Evolutionary conservation across 176 grass and related monocot species (phyloP).

Genomic region (Musa acuminata): DNA sequence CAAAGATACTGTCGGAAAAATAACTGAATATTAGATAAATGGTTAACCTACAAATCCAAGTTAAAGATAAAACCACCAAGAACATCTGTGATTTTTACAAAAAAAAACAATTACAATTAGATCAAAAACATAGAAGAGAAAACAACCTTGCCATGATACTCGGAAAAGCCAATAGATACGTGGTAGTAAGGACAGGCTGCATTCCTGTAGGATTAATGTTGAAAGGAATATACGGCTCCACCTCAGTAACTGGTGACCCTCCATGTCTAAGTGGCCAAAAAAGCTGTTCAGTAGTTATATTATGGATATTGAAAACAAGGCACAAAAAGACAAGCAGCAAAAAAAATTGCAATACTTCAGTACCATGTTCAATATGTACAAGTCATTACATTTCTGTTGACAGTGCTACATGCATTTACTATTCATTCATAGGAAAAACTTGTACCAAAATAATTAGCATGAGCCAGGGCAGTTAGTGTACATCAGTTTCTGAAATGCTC

Average conservation of each 20-base stretch:
- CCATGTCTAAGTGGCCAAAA: conserved; percentile 28
- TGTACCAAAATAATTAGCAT: too few species aligned
- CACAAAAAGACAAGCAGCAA: too few species aligned
- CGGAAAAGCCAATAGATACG: conserved; percentile 87
- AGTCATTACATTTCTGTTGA: too few species aligned
- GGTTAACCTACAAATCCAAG: neutral
- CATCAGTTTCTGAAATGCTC: too few species aligned
- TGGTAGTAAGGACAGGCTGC: conserved; percentile 84
- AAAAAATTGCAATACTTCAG: too few species aligned
- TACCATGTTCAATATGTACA: too few species aligned
- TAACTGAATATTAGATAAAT: conserved; percentile 28
- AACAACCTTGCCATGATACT: conserved; percentile 81
- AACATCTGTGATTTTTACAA: conserved; percentile 15
- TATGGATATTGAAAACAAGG: neutral
- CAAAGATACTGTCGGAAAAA: conserved; percentile 63
- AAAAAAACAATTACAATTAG: conserved; percentile 3
- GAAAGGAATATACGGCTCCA: conserved; percentile 96
- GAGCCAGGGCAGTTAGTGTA: too few species aligned
- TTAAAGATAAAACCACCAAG: neutral
- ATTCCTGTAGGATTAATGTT: conserved; percentile 97
- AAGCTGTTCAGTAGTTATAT: neutral
- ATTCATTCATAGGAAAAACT: too few species aligned
- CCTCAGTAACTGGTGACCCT: conserved; percentile 62
- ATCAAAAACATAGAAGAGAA: neutral
- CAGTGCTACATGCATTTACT: too few species aligned